Evolutionary conservation across 345 rosid species (phyloP).

Genomic region (Citrus mangshanensis): DNA sequence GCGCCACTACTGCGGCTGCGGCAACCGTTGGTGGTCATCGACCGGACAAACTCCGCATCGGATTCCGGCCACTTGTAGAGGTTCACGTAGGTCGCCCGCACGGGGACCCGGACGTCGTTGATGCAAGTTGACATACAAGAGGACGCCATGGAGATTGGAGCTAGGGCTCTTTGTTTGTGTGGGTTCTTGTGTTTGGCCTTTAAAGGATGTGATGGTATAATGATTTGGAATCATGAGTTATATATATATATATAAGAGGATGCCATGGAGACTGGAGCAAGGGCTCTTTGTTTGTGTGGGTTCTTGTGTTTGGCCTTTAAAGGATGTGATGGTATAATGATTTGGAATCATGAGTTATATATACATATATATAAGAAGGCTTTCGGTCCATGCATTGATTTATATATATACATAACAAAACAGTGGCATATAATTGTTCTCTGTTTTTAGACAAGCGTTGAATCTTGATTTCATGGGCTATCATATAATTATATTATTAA

Average conservation of each 20-base stretch:
- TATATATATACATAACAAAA: neutral
- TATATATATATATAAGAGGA: neutral
- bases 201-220: neutral
- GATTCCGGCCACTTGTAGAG: constrained; percentile 32
- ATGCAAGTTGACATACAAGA: constrained; percentile 27
- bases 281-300: neutral
- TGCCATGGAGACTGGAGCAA: constrained; percentile 10
- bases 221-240: neutral
- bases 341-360: neutral
- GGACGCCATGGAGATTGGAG: constrained; percentile 18
- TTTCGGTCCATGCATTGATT: neutral
- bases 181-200: neutral
- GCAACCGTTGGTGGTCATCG: constrained; percentile 7
- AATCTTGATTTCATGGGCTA: neutral
- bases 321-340: neutral
- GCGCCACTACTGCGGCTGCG: neutral
- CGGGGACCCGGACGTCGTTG: constrained; percentile 10
- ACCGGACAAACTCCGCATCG: constrained; percentile 23
- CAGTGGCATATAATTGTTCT: neutral
- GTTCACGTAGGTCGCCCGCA: constrained; percentile 22
- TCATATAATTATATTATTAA: neutral
- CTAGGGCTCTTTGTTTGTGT: neutral
- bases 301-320: neutral
- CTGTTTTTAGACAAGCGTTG: neutral
- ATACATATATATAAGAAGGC: neutral